These are phyloP conservation scores for Microcyclosporella mali DNA, from an alignment of 2,329 filamentous ascomycete species.

Conservation along the genomic window DNA sequence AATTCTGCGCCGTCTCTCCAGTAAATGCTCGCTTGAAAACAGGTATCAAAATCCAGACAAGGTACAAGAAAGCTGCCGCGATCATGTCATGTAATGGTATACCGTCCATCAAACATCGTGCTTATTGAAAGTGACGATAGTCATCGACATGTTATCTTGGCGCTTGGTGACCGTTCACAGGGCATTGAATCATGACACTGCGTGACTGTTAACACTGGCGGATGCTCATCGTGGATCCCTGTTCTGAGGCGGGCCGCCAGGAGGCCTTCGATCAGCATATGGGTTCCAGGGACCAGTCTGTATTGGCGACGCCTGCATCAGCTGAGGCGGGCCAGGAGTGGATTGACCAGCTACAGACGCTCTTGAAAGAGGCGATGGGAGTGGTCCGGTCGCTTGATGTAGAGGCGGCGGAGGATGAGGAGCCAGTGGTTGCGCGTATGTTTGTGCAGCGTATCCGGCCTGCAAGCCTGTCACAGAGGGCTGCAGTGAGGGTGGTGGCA, in stretches of 20 bases:
- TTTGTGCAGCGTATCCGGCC: slow-evolving; percentile 16
- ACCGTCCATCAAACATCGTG: too few relatives aligned
- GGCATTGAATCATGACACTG: neutral
- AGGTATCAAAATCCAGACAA: neutral
- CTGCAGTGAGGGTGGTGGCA: slow-evolving; percentile 17
- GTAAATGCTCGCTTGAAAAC: slow-evolving; percentile 2
- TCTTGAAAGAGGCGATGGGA: slow-evolving; percentile 19
- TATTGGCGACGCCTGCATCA: slow-evolving; percentile 31
- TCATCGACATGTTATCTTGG: neutral
- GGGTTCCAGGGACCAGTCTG: slow-evolving; percentile 32
- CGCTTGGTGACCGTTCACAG: too few relatives aligned
- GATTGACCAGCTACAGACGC: slow-evolving; percentile 10
- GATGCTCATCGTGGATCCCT: slow-evolving; percentile 1
- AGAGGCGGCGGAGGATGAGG: slow-evolving; percentile 16
- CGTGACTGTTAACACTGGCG: neutral
- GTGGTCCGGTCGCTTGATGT: slow-evolving; percentile 14
- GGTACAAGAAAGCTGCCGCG: neutral
- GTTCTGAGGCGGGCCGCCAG: slow-evolving; percentile 4
- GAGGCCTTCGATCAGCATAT: slow-evolving; percentile 22
- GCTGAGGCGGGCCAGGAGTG: slow-evolving; percentile 13
- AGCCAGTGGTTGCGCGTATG: slow-evolving; percentile 16
- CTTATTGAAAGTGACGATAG: neutral
- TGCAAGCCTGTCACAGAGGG: slow-evolving; percentile 1
- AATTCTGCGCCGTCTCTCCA: neutral
- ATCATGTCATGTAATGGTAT: too few relatives aligned